Conservation (phyloP, 2,329 filamentous ascomycete species). For the Botrytis paeoniae region DNA sequence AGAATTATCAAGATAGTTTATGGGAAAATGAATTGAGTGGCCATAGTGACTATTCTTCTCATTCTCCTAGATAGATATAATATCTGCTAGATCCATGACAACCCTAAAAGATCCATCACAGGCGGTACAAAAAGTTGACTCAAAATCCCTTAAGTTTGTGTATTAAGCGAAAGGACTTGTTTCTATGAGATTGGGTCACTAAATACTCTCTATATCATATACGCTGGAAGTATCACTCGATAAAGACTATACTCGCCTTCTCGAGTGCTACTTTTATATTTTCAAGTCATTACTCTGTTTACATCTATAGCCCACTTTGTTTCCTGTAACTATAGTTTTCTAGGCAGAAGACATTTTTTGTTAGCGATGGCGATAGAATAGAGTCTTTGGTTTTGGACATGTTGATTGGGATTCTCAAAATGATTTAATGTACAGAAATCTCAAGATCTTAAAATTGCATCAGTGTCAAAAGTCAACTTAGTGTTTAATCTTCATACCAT, state of each 20-base stretch:
- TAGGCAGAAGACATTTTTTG: no score
- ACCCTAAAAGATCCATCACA: background rate
- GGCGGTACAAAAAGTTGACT: background rate
- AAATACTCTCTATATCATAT: accelerated
- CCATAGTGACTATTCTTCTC: background rate
- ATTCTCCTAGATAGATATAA: no score
- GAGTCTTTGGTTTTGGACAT: no score
- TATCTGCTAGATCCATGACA: background rate
- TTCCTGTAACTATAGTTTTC: background rate
- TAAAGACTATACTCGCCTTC: background rate
- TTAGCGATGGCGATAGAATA: no score
- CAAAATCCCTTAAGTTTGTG: background rate
- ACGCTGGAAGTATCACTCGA: background rate
- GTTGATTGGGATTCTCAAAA: no score
- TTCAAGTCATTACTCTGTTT: background rate
- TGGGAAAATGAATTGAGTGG: background rate
- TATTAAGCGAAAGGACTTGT: background rate
- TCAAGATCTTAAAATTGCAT: no score
- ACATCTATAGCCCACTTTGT: no score
- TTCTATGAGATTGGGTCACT: background rate
- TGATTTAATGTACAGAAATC: no score
- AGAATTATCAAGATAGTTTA: background rate
- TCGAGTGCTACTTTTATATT: background rate
- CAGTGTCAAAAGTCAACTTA: no score
- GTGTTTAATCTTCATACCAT: no score